Evolutionary conservation across 169 alveolate species (phyloP).

Genomic region (Plasmodium chabaudi): DNA sequence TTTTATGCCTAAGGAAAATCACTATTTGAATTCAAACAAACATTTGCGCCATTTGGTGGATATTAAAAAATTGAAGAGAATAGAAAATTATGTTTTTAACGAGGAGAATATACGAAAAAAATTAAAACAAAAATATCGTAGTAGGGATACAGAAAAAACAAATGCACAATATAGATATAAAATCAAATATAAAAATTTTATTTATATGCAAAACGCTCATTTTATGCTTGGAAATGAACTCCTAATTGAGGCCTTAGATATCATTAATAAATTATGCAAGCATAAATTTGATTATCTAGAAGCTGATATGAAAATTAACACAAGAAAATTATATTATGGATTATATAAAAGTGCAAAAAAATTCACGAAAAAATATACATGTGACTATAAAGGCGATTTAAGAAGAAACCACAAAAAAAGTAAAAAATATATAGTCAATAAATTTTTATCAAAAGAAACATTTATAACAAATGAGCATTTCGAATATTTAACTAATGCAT

Average conservation of each 20-base stretch:
- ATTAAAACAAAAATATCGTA: background rate
- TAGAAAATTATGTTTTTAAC: slow-evolving; percentile 29
- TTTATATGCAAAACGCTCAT: slow-evolving; percentile 57
- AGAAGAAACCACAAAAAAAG: background rate
- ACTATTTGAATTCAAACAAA: slow-evolving; percentile 18
- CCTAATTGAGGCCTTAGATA: slow-evolving; percentile 59
- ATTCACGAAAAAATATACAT: slow-evolving; percentile 1
- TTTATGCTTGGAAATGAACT: slow-evolving; percentile 69
- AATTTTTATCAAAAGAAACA: slow-evolving; percentile 17
- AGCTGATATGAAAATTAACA: slow-evolving; percentile 38
- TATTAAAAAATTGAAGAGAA: slow-evolving; percentile 9
- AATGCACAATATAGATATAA: slow-evolving; percentile 16
- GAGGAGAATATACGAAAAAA: background rate
- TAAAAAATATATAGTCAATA: background rate
- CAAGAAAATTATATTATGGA: slow-evolving; percentile 39
- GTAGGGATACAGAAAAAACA: background rate
- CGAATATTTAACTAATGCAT: slow-evolving; percentile 29
- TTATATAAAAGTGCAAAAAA: slow-evolving; percentile 4
- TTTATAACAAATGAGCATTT: slow-evolving; percentile 46
- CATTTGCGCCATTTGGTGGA: slow-evolving; percentile 23
- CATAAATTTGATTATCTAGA: slow-evolving; percentile 7
- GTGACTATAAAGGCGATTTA: background rate
- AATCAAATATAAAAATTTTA: slow-evolving; percentile 47
- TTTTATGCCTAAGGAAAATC: slow-evolving; percentile 2
- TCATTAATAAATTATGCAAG: slow-evolving; percentile 3